Evolutionary conservation across 2,329 filamentous ascomycete species (phyloP).

Genomic region (Arthroderma uncinatum): DNA sequence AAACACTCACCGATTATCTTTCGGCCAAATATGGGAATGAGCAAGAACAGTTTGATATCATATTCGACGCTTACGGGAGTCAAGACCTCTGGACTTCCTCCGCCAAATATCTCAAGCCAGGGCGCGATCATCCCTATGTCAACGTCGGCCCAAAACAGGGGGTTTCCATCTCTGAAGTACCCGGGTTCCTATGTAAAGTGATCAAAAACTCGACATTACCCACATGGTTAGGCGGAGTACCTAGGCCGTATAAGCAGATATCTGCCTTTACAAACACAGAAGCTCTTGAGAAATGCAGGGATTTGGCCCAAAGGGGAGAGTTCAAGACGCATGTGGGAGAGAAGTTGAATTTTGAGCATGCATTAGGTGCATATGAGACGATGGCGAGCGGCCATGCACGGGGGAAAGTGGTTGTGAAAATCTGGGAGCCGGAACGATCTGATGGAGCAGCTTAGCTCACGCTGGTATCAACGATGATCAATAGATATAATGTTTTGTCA

Average conservation of each 20-base stretch:
- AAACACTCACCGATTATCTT: conserved; percentile 6
- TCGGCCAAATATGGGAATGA: conserved; percentile 1
- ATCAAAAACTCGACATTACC: conserved; percentile 11
- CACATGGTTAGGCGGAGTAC: conserved; percentile 10
- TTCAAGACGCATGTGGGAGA: conserved; percentile 8
- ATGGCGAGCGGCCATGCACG: conserved; percentile 8
- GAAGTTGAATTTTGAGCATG: conserved; percentile 7
- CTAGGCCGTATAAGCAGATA: conserved; percentile 12
- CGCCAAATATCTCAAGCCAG: conserved; percentile 9
- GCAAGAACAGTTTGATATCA: conserved; percentile 9
- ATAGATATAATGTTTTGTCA: too few species aligned
- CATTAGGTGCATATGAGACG: conserved; percentile 7
- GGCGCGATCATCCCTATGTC: conserved; percentile 9
- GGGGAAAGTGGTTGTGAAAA: conserved; percentile 10
- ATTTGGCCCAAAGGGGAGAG: conserved; percentile 5
- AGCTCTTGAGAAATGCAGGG: conserved; percentile 10
- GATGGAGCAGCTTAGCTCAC: too few species aligned
- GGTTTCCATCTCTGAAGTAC: conserved; percentile 1
- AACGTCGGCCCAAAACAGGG: conserved; percentile 11
- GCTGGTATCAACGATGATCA: too few species aligned
- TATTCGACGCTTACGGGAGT: conserved; percentile 13
- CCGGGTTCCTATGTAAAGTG: conserved; percentile 12
- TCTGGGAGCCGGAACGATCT: conserved; percentile 10
- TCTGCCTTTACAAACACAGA: conserved; percentile 11
- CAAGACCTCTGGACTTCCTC: conserved; percentile 12